Evolutionary conservation across 1,284 basidiomycete species (phyloP), one percentile per base, ranked within the genome.

Genomic region (Apiotrichum montevideense): DNA sequence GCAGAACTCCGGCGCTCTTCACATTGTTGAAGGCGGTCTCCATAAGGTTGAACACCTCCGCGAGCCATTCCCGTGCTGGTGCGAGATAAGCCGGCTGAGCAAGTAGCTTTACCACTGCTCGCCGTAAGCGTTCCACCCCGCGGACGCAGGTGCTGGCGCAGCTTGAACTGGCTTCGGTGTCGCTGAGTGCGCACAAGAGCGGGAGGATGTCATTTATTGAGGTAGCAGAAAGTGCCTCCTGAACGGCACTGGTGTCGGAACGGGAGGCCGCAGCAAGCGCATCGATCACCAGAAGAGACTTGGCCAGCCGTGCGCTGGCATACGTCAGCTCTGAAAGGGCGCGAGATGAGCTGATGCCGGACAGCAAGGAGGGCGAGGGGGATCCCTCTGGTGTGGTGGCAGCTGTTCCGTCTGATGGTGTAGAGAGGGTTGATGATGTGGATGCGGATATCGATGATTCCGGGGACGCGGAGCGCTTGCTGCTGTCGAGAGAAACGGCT

Each of bases 41-140:
- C 9, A 47, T 15, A 11, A 58, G 47, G 21, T 50, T n/a, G 10
- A 59, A 46, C 43, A 32, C 15, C 3, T 40, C 15, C 35, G 37
- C 35, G 6, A 66, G 51, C 66, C 66, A 67, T 13, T 51, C 35
- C 3, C 46, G 50, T 10, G 56, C 43, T 0, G 47, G 39, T 5
- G 33, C 4, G 1, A 39, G 15, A 2, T 57, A 29, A 1, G 29
- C 33, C 0, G 54, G n/a, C 14, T n/a, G 35, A 15, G 56, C 59
- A 10, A 65, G 35, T 1, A 63, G 37, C 39, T 64, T 65, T 34
- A 61, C 34, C 42, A 64, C 67, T 1, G 48, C 50, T 34, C 66
- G 57, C 8, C 69, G 59, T 8, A 66, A 34, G 2, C 65, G 49
- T 54, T 69, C 67, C 0, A 67, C 33, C 0, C 45, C 55, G 1